Evolutionary conservation across 1,284 basidiomycete species (phyloP).

Genomic region (Salmacisia buchloeana): DNA sequence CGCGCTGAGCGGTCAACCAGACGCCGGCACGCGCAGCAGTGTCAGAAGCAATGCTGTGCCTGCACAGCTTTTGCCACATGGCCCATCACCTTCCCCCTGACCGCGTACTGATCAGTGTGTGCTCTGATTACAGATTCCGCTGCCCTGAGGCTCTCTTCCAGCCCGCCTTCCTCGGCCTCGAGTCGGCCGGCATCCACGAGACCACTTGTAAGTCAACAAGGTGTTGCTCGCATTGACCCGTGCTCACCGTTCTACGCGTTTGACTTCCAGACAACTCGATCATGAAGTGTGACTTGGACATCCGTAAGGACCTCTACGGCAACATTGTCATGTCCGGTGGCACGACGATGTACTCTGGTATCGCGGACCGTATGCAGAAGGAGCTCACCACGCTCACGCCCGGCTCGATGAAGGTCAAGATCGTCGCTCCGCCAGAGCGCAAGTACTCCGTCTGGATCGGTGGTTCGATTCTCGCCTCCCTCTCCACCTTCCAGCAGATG

Average conservation of each 20-base stretch:
- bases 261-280: slow-evolving; percentile 63
- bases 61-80: no score
- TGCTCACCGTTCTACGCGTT: background rate
- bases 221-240: background rate
- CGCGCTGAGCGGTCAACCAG: background rate
- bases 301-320: slow-evolving; percentile 75
- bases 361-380: slow-evolving; percentile 95
- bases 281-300: slow-evolving; percentile 65
- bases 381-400: slow-evolving; percentile 85
- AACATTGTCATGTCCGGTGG: slow-evolving; percentile 93
- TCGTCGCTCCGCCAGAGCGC: slow-evolving; percentile 48
- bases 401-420: slow-evolving; percentile 71
- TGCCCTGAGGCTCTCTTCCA: slow-evolving; percentile 96
- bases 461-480: slow-evolving; percentile 91
- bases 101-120: background rate
- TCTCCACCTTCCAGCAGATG: slow-evolving; percentile 88
- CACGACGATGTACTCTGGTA: slow-evolving; percentile 96
- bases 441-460: slow-evolving; percentile 88
- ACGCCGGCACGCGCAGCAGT: no score
- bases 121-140: slow-evolving; percentile 65
- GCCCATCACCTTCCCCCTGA: background rate
- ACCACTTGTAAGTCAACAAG: slow-evolving; percentile 68
- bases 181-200: slow-evolving; percentile 91
- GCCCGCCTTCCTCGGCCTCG: slow-evolving; percentile 85
- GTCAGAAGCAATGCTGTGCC: no score